Evolutionary conservation across 2,329 filamentous ascomycete genomes (phyloP), one percentile per base, ranked within the genome.

Genomic region (Scedosporium apiospermum): DNA sequence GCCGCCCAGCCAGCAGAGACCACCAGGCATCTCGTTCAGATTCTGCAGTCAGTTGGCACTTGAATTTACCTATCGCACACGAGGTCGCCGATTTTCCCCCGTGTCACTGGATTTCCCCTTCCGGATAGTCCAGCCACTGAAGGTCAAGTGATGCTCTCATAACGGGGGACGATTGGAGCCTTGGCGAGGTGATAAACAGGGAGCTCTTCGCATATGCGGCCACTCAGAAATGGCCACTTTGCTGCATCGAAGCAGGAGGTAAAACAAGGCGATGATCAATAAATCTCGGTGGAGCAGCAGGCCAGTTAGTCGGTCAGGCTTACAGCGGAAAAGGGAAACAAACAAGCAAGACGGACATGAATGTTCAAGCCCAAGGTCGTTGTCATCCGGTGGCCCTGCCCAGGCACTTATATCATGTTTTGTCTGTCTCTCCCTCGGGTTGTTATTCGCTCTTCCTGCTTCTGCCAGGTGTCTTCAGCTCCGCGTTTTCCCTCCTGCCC

Each of bases 41-140:
- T 49, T 7, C 9, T 49, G 44, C 44, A 49, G 44, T 18, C 18
- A n/a, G 3, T 23, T 23, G 23, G 23, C 23, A 23, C 2, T 23
- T 23, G 44, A n/a, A 49, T 49, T 49, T 49, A 49, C 44, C 44
- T 49, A 3, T 16, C 26, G 12, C 51, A 30, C 26, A 41, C 57
- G 18, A 42, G 38, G 57, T 16, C 41, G 34, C 38, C 9, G 38
- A 59, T n/a, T 26, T 26, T n/a, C 16, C 38, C 38, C 46, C 30
- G 18, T 59, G 34, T 59, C 57, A 59, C 34, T 59, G 57, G 57
- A 16, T 26, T 42, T 59, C 57, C 57, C 23, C 57, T 42, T 59
- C 38, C 6, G 57, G 57, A 42, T 26, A 42, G 21, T 42, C 57
- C 57, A 59, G 38, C 57, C 57, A 59, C 34, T 42, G 57, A 23